phyloP scores from a whole-genome alignment of 805 yeast species.

The Yamadazyma akitaensis region DNA sequence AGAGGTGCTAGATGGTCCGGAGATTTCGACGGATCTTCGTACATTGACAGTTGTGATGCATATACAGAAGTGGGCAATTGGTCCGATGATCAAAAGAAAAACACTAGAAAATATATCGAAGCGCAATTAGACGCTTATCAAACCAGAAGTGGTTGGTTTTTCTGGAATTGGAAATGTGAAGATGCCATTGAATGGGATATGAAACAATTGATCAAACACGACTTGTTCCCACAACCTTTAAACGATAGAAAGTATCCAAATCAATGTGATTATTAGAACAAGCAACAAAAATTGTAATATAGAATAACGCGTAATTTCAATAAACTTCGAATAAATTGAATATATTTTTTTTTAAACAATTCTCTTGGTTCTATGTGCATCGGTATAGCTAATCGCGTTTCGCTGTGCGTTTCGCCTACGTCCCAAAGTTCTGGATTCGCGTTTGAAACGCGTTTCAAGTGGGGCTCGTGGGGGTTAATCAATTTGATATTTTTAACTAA shows the following conservation, averaged over 20 bases:
- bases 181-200: conserved; percentile 83
- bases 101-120: conserved; percentile 72
- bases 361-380: too few species aligned
- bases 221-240: conserved; percentile 80
- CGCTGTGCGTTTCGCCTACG: too few species aligned
- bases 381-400: too few species aligned
- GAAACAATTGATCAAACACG: conserved; percentile 51
- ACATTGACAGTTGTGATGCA: conserved; percentile 59
- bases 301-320: background rate
- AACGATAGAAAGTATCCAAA: conserved; percentile 62
- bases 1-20: conserved; percentile 82
- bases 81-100: conserved; percentile 52
- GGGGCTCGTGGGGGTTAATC: too few species aligned
- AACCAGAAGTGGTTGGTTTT: conserved; percentile 79
- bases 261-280: conserved; percentile 53
- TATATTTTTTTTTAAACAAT: too few species aligned
- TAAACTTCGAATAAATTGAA: too few species aligned
- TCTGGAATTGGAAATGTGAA: conserved; percentile 95
- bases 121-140: conserved; percentile 86
- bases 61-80: conserved; percentile 41
- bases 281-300: too few species aligned
- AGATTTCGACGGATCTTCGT: conserved; percentile 37
- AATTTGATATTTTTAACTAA: too few species aligned
- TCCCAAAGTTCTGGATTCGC: too few species aligned
- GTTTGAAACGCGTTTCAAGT: too few species aligned